phyloP scores from a whole-genome alignment of 164 flowering plant species.

The Taxillus chinensis region DNA sequence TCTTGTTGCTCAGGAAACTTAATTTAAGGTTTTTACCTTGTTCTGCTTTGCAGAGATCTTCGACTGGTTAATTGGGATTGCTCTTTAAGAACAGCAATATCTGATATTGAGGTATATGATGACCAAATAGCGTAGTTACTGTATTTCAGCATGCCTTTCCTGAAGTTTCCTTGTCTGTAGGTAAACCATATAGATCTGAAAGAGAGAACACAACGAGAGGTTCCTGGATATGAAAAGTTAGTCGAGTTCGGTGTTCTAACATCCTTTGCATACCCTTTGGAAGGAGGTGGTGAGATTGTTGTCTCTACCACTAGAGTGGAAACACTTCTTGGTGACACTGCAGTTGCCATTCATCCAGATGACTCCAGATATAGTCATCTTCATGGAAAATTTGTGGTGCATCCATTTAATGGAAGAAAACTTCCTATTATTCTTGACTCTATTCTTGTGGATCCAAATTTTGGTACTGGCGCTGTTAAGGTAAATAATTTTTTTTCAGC shows the following conservation, averaged over 20 bases:
- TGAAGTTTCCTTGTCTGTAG: conserved; percentile 21
- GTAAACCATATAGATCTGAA: conserved; percentile 81
- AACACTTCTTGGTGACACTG: conserved; percentile 98
- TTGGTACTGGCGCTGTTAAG: conserved; percentile 99
- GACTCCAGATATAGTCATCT: conserved; percentile 66
- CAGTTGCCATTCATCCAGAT: conserved; percentile 87
- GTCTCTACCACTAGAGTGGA: conserved; percentile 98
- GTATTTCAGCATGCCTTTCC: background rate
- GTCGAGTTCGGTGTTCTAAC: conserved; percentile 94
- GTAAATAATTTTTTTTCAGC: conserved; percentile 21
- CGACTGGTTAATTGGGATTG: conserved; percentile 99
- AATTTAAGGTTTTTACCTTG: background rate
- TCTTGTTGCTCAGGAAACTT: background rate
- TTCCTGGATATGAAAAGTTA: conserved; percentile 72
- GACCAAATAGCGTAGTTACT: background rate
- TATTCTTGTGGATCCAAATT: conserved; percentile 71
- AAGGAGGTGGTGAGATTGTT: conserved; percentile 72
- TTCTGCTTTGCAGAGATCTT: conserved; percentile 45
- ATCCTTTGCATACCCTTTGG: conserved; percentile 94
- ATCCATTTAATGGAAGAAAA: conserved; percentile 88
- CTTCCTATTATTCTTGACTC: conserved; percentile 81
- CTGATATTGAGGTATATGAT: conserved; percentile 80
- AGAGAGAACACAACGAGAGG: conserved; percentile 57
- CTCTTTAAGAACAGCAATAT: conserved; percentile 80
- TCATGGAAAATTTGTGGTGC: conserved; percentile 84